Base-by-base conservation (phyloP, 768 basidiomycete genomes). In the Suillus subaureus region DNA sequence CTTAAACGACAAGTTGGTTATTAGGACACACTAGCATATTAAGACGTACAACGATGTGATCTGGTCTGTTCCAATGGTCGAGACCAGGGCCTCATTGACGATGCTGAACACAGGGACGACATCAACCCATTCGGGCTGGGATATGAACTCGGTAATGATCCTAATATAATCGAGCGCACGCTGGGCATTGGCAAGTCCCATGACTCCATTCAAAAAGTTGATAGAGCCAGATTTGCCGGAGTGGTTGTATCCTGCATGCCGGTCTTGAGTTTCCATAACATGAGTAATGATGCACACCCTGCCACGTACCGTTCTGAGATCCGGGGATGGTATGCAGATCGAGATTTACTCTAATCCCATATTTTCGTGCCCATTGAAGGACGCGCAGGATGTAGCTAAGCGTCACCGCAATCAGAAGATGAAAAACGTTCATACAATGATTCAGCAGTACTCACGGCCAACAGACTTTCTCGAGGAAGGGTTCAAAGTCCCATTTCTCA, bases 181-280 rank as follows among this genome's bases (percentile, higher is more conserved):
- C 75, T 95, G 84, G 12, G 91, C 94, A 72, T 96, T 96, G 54
- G 93, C 92, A 57, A 94, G 70, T 18, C 94, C 94, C 93, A 95
- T 95, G 62, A 88, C 86, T 21, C 89, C 89, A 63, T 81, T 76
- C 68, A 91, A 67, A 67, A 88, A 85, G 71, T 92, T 91, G 72
- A 91, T 76, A 28, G 77, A 76, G 6, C 91, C 92, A 11, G 70
- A 52, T 81, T 79, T 88, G 82, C 89, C 87, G 74, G 79, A 87
- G 71, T 89, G 84, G 68, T 87, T 87, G 66, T 82, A 84, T 33
- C 83, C 85, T 84, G 68, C 62, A 23, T 23, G 42, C 9, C 21
- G 21, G 47, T 23, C 8, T n/a, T 57, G 4, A 28, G 55, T 35
- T 18, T 35, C 42, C 11, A 60, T 12, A 18, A 18, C 43, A 37